phyloP scores from a whole-genome alignment of 768 basidiomycete species.

The Obba rivulosa region DNA sequence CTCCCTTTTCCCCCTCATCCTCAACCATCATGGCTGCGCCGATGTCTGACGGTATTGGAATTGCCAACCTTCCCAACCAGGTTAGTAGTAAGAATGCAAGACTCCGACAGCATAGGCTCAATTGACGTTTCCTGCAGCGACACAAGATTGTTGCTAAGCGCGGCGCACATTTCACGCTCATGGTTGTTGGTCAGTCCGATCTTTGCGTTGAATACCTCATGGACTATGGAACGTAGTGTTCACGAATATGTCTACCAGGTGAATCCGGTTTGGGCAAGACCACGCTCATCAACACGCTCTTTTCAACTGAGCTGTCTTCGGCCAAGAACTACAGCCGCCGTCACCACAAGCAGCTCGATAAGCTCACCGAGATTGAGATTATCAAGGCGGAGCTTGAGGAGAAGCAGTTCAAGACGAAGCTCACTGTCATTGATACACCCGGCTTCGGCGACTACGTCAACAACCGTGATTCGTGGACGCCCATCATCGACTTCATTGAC shows the following conservation, averaged over 20 bases:
- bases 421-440: constrained; percentile 97
- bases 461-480: constrained; percentile 98
- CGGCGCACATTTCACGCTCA: constrained; percentile 97
- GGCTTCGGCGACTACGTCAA: constrained; percentile 99
- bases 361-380: constrained; percentile 97
- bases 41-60: constrained; percentile 76
- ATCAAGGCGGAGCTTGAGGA: constrained; percentile 99
- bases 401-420: constrained; percentile 98
- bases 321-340: constrained; percentile 86
- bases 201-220: too few species aligned
- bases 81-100: constrained; percentile 42
- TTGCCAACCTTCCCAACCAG: constrained; percentile 98
- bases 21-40: constrained; percentile 11
- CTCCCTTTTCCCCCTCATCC: neutral
- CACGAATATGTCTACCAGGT: constrained; percentile 53
- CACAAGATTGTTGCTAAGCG: constrained; percentile 99
- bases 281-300: constrained; percentile 97
- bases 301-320: constrained; percentile 92
- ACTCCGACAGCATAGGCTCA: constrained; percentile 4
- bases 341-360: constrained; percentile 95
- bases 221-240: too few species aligned
- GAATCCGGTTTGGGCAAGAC: constrained; percentile 98
- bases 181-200: constrained; percentile 98
- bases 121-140: constrained; percentile 46
- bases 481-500: constrained; percentile 97